These are phyloP conservation scores for Martiniozyma asiatica DNA, from an alignment of 1,139 yeast genomes.

Conservation along the genomic window DNA sequence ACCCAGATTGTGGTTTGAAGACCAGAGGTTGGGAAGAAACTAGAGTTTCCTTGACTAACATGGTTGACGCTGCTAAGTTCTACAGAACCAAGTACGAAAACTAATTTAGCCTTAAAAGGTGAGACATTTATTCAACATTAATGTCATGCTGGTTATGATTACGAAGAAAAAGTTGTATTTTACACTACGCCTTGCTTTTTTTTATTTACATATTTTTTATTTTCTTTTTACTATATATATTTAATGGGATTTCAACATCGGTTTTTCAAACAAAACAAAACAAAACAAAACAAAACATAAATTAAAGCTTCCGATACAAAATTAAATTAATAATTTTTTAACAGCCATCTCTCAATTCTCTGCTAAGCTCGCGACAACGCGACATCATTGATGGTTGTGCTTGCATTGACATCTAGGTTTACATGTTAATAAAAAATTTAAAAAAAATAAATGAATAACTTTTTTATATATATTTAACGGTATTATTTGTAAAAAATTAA, in stretches of 20 bases:
- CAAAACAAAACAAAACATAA: too few species aligned
- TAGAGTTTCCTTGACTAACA: constrained; percentile 75
- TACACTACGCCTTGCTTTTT: constrained; percentile 6
- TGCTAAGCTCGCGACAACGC: too few species aligned
- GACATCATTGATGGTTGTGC: too few species aligned
- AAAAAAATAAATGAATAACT: too few species aligned
- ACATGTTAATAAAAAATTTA: too few species aligned
- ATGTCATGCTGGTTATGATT: constrained; percentile 30
- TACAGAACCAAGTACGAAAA: constrained; percentile 54
- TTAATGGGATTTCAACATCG: constrained; percentile 30
- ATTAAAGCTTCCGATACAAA: too few species aligned
- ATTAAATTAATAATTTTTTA: too few species aligned
- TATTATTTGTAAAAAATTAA: too few species aligned
- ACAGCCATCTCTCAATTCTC: too few species aligned
- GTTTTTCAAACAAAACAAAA: too few species aligned
- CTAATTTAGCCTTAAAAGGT: constrained; percentile 3
- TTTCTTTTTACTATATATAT: constrained; percentile 14
- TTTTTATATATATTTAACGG: too few species aligned
- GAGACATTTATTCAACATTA: constrained; percentile 60
- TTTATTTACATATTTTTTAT: constrained; percentile 13
- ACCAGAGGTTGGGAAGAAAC: constrained; percentile 63
- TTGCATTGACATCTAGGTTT: too few species aligned
- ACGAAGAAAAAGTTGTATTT: constrained; percentile 9
- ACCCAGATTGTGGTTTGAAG: constrained; percentile 99
- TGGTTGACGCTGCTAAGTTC: constrained; percentile 98